These are phyloP conservation scores for Phialocephala sp. DNA, from an alignment of 2,329 filamentous ascomycete genomes.

Conservation along the genomic window DNA sequence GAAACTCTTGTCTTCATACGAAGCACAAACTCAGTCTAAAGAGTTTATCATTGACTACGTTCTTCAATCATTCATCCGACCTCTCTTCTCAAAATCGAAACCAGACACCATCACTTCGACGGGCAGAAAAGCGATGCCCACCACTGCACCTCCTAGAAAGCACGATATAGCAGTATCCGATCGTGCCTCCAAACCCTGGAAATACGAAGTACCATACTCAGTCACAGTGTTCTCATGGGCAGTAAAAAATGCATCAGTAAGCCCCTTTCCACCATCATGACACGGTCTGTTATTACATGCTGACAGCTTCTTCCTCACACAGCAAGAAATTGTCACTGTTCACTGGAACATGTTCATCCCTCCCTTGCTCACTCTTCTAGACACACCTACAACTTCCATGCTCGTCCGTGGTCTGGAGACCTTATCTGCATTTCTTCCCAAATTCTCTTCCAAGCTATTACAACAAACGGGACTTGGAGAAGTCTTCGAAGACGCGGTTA, in stretches of 20 bases:
- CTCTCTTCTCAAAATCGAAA: conserved; percentile 66
- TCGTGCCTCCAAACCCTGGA: conserved; percentile 63
- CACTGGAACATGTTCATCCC: conserved; percentile 75
- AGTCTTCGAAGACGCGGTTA: conserved; percentile 72
- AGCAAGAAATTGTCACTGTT: conserved; percentile 53
- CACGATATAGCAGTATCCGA: conserved; percentile 48
- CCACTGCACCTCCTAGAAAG: conserved; percentile 47
- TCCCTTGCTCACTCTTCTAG: conserved; percentile 70
- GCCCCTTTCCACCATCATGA: conserved; percentile 34
- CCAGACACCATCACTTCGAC: conserved; percentile 59
- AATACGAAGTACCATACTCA: conserved; percentile 56
- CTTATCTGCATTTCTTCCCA: conserved; percentile 59
- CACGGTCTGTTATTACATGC: background rate
- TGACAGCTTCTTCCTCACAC: background rate
- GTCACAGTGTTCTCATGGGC: conserved; percentile 67
- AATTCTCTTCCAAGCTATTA: conserved; percentile 57
- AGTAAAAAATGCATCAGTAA: conserved; percentile 56
- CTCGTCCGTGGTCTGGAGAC: conserved; percentile 62
- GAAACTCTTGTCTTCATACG: conserved; percentile 42
- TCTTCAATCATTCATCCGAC: conserved; percentile 67
- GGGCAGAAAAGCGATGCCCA: conserved; percentile 59
- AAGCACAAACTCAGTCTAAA: conserved; percentile 21
- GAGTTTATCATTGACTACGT: conserved; percentile 60
- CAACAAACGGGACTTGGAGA: conserved; percentile 66
- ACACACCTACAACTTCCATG: conserved; percentile 61